Evolutionary conservation across 2,329 filamentous ascomycete species (phyloP).

Genomic region (Pestalotiopsis sp.): DNA sequence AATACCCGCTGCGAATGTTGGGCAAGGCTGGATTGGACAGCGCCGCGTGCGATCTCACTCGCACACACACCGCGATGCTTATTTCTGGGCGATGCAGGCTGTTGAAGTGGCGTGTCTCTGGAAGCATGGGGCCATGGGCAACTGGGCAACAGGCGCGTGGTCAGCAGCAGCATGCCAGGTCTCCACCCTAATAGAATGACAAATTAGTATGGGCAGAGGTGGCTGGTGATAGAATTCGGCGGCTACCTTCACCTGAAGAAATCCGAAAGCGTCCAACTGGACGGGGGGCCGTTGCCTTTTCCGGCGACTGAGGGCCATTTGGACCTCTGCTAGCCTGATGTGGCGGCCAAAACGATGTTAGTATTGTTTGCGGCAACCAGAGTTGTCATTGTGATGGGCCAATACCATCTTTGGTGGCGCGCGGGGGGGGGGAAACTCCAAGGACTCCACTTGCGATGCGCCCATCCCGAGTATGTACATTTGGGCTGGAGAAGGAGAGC

Average conservation of each 20-base stretch:
- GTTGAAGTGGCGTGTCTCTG: neutral
- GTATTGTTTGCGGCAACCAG: neutral
- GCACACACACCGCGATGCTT: neutral
- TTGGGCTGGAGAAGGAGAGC: neutral
- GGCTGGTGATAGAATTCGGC: neutral
- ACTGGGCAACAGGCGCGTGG: neutral
- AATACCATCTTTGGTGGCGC: conserved; percentile 2
- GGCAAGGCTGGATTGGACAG: neutral
- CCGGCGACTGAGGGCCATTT: neutral
- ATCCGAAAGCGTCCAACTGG: neutral
- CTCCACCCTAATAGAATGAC: neutral
- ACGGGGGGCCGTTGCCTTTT: neutral
- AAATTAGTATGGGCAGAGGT: neutral
- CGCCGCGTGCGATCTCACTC: neutral
- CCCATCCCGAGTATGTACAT: neutral
- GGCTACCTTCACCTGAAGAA: conserved; percentile 4
- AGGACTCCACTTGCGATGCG: conserved; percentile 1
- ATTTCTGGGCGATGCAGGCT: neutral
- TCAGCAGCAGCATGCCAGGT: neutral
- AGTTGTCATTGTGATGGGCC: conserved; percentile 1
- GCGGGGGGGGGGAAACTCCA: neutral
- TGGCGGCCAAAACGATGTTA: conserved; percentile 4
- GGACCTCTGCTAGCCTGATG: neutral
- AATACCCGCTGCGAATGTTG: neutral
- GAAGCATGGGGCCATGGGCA: neutral